phyloP scores from a whole-genome alignment of 768 basidiomycete genomes.

The Phaeotremella fagi region DNA sequence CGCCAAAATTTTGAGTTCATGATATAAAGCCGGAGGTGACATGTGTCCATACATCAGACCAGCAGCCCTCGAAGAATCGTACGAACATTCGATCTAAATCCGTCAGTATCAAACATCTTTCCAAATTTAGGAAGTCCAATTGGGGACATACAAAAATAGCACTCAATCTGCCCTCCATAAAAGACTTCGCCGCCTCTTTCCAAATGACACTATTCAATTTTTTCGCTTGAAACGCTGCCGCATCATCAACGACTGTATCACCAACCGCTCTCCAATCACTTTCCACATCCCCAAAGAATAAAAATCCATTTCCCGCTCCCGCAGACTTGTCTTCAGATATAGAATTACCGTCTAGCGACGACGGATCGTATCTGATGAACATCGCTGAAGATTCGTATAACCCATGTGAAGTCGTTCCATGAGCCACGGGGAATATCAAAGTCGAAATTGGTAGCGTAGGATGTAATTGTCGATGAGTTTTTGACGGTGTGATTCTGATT shows the following conservation, averaged over 20 bases:
- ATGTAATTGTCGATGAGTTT: slow-evolving; percentile 14
- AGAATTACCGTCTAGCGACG: slow-evolving; percentile 25
- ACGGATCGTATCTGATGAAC: slow-evolving; percentile 66
- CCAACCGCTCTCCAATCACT: slow-evolving; percentile 48
- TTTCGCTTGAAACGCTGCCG: slow-evolving; percentile 11
- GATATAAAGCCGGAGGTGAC: slow-evolving; percentile 68
- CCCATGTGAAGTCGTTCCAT: slow-evolving; percentile 57
- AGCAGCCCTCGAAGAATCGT: slow-evolving; percentile 65
- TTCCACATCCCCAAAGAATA: slow-evolving; percentile 94
- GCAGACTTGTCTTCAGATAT: background rate
- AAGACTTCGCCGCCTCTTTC: slow-evolving; percentile 74
- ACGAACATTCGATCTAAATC: slow-evolving; percentile 72
- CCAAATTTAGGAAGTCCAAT: background rate
- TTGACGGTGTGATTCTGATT: slow-evolving; percentile 7
- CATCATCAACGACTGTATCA: slow-evolving; percentile 8
- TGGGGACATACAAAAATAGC: slow-evolving; percentile 66
- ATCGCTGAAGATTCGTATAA: slow-evolving; percentile 75
- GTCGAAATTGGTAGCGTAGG: slow-evolving; percentile 56
- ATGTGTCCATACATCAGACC: slow-evolving; percentile 78
- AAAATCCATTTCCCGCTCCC: slow-evolving; percentile 56
- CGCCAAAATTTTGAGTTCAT: slow-evolving; percentile 60
- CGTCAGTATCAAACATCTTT: background rate
- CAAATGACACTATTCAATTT: slow-evolving; percentile 65
- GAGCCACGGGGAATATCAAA: slow-evolving; percentile 63
- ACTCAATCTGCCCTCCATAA: slow-evolving; percentile 57